Percentiles rank a stretch among this genome's conserved stretches.
Conservation (phyloP, 768 basidiomycete species). For the Boletales sp. region DNA sequence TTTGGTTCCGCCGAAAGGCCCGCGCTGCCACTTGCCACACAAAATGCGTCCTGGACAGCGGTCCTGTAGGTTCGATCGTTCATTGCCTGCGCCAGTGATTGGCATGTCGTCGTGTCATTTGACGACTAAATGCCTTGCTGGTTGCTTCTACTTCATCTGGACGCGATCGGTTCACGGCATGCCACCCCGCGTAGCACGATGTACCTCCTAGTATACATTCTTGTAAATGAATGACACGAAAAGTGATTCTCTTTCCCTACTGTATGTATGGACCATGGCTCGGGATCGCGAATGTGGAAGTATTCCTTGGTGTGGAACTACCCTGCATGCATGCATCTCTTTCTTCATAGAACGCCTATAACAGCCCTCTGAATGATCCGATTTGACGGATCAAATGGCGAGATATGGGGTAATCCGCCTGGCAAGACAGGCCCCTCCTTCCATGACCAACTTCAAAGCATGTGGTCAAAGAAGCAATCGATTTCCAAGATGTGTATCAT, state of each 20-base stretch:
- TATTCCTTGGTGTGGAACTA: neutral
- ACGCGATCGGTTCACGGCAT: neutral
- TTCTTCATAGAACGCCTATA: neutral
- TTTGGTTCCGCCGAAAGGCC: too few species aligned
- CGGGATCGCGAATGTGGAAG: neutral
- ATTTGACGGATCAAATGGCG: neutral
- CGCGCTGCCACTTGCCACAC: too few species aligned
- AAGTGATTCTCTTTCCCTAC: neutral
- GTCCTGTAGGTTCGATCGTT: too few species aligned
- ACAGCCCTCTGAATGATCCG: neutral
- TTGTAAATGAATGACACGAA: neutral
- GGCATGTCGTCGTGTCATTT: too few species aligned
- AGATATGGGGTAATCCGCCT: too few species aligned
- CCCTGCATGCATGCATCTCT: neutral
- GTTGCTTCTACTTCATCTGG: too few species aligned
- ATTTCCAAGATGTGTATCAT: constrained; percentile 5
- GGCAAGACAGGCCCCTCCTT: too few species aligned
- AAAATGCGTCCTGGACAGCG: too few species aligned
- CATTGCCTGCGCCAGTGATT: too few species aligned
- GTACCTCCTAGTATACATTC: neutral
- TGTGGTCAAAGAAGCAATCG: neutral
- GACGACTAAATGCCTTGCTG: too few species aligned
- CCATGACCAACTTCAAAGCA: too few species aligned
- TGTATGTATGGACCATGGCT: neutral
- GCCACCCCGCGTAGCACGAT: neutral